Evolutionary conservation across 1,284 basidiomycete species (phyloP), one percentile per base, ranked within the genome.

Genomic region (Sparassis latifolia): DNA sequence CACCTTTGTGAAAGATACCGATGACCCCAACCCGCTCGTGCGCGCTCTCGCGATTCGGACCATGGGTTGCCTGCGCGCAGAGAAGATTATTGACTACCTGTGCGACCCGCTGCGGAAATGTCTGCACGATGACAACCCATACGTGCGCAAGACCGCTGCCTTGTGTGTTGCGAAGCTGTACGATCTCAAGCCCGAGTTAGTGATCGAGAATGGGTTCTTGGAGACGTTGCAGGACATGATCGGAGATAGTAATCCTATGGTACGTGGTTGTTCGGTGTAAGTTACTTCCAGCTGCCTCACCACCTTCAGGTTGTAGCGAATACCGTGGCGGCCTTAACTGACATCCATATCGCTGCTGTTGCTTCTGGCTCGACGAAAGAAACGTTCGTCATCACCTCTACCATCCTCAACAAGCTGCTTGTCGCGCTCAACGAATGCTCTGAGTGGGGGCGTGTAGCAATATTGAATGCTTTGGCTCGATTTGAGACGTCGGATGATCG

Each of bases 31-130:
- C 66, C 95, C 96, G 0, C 89, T 99, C 53, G 91, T 99, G 31
- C 86, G 96, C 47, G 96, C 96, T 0, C 79, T 99, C 44, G 92
- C 97, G 32, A 98, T 99, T 66, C 85, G 96, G 30, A 99, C 96
- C 3, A 99, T 99, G 96, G 93, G 93, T 39, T 93, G 92, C 63
- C 73, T 99, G 44, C 88, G 94, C 39, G 95, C 96, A 2, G 95
- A 98, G 69, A 98, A 97, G 82, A 99, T 98, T 67, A 93, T 98
- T 70, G 94, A 97, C 73, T 98, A 98, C 70, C 82, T 99, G 38
- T 93, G 90, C 53, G 92, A 95, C 63, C 96, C 96, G 0, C 74
- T 99, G 6, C 88, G 92, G 61, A 92, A 93, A 61, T 92, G 90
- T 60, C 74, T 99, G 37, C 79, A 82, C 35, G 96, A 98, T 69